These are phyloP conservation scores for Xerocomellus amylosporus DNA, from an alignment of 768 basidiomycete species.

Conservation along the genomic window DNA sequence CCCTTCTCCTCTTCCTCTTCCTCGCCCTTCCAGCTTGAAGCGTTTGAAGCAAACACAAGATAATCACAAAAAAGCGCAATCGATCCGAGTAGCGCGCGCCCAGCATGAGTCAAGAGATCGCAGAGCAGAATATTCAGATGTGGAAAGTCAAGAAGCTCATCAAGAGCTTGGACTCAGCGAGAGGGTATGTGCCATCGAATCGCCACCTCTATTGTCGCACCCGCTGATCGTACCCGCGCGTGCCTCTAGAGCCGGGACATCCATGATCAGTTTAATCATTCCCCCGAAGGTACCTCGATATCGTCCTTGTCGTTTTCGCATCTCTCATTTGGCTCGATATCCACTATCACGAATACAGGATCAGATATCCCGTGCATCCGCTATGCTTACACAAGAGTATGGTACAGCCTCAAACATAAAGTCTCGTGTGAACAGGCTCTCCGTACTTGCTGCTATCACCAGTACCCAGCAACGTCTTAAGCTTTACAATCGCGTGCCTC, in stretches of 20 bases:
- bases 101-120: constrained; percentile 79
- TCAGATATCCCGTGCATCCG: constrained; percentile 91
- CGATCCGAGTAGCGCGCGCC: constrained; percentile 22
- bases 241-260: constrained; percentile 78
- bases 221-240: constrained; percentile 24
- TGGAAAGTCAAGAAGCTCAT: constrained; percentile 99
- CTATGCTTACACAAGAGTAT: constrained; percentile 98
- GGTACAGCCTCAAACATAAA: constrained; percentile 99
- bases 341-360: constrained; percentile 44
- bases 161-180: constrained; percentile 92
- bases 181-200: constrained; percentile 27
- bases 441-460: constrained; percentile 96
- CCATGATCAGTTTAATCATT: constrained; percentile 98
- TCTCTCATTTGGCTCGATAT: not conserved
- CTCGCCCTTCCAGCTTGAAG: constrained; percentile 26
- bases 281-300: constrained; percentile 74
- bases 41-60: constrained; percentile 4
- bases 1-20: constrained; percentile 10
- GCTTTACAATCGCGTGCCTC: constrained; percentile 93
- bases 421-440: constrained; percentile 95
- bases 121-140: constrained; percentile 96
- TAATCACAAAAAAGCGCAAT: constrained; percentile 13
- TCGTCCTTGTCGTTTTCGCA: constrained; percentile 9
- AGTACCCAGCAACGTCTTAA: constrained; percentile 97
- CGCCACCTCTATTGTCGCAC: not conserved